Conservation (phyloP, 2,329 filamentous ascomycete species). For the Conoideocrella luteorostrata region DNA sequence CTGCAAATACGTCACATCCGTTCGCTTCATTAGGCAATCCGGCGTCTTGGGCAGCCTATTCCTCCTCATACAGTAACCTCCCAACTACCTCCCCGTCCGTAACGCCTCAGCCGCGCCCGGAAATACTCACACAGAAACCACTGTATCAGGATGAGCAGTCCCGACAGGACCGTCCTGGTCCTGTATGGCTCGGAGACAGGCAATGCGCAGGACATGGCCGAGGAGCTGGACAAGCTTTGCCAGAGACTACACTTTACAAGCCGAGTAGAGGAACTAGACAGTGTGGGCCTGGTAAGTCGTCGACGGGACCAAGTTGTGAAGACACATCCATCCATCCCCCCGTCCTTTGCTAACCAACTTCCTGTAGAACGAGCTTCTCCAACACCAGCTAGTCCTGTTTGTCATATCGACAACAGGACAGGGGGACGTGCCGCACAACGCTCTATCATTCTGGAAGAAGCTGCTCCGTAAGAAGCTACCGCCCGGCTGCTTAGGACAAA, state of each 20-base stretch:
- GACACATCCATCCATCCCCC: too few relatives aligned
- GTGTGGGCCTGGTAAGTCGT: slow-evolving; percentile 63
- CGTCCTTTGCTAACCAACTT: neutral
- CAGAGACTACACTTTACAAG: slow-evolving; percentile 75
- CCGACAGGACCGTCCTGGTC: slow-evolving; percentile 51
- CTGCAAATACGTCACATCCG: too few relatives aligned
- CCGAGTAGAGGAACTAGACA: slow-evolving; percentile 70
- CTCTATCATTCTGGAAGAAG: slow-evolving; percentile 75
- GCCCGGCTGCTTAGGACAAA: slow-evolving; percentile 57
- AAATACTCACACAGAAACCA: too few relatives aligned
- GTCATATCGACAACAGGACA: slow-evolving; percentile 90
- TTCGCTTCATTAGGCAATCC: too few relatives aligned
- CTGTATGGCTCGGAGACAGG: slow-evolving; percentile 95
- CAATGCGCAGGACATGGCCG: slow-evolving; percentile 84
- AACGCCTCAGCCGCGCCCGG: too few relatives aligned
- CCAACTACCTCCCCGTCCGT: too few relatives aligned
- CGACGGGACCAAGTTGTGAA: too few relatives aligned
- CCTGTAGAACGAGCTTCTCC: slow-evolving; percentile 42
- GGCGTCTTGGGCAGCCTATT: too few relatives aligned
- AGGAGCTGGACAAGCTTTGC: slow-evolving; percentile 68
- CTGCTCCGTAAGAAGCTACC: slow-evolving; percentile 74
- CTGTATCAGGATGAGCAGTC: slow-evolving; percentile 21
- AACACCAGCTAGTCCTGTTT: slow-evolving; percentile 61
- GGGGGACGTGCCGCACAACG: slow-evolving; percentile 85
- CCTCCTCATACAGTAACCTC: too few relatives aligned